These are phyloP conservation scores for Colletotrichum acutatum DNA, from an alignment of 2,329 filamentous ascomycete genomes.

Conservation along the genomic window DNA sequence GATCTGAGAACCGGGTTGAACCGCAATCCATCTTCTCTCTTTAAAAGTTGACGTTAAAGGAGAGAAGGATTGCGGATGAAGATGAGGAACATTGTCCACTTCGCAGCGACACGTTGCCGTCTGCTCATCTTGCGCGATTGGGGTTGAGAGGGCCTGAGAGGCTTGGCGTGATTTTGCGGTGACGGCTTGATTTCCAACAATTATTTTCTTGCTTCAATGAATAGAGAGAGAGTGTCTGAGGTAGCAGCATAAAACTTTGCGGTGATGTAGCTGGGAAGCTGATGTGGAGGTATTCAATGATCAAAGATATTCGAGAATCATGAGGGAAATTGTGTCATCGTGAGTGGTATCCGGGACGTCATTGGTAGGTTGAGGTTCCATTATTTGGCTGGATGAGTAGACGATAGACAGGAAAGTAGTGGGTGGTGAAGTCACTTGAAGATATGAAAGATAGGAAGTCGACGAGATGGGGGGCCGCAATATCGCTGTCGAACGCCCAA, in stretches of 20 bases:
- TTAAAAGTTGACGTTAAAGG: not conserved
- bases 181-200: not conserved
- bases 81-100: not conserved
- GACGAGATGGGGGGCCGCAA: not conserved
- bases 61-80: not conserved
- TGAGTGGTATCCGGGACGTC: slow-evolving; percentile 23
- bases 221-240: not conserved
- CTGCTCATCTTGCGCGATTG: not conserved
- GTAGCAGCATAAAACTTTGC: not conserved
- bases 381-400: not conserved
- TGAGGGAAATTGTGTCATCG: slow-evolving; percentile 32
- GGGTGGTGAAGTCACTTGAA: no score
- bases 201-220: no score
- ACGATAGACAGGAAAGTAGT: not conserved
- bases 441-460: not conserved
- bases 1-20: not conserved
- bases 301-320: slow-evolving; percentile 29
- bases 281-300: not conserved
- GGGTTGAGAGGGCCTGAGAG: not conserved
- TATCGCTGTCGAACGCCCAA: no score
- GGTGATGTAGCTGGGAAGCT: not conserved
- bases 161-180: not conserved
- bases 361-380: slow-evolving; percentile 18
- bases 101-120: not conserved
- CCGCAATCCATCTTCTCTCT: not conserved